Evolutionary conservation across 305 asterid species (phyloP).

Genomic region (Fraxinus floribunda): DNA sequence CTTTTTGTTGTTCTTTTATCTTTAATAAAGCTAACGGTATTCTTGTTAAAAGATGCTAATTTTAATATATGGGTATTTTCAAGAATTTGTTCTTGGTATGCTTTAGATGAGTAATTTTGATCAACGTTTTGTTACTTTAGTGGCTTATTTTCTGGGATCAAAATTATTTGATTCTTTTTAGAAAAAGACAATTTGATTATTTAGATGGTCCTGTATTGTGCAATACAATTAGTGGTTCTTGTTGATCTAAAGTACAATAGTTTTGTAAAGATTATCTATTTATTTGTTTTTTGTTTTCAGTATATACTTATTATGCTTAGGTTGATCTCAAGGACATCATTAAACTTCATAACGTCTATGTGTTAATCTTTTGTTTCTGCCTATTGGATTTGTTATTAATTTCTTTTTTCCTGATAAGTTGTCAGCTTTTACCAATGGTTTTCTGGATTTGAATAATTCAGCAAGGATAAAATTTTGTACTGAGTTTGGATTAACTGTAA

Average conservation of each 20-base stretch:
- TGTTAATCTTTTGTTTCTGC: background rate
- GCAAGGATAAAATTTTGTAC: background rate
- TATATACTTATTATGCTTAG: background rate
- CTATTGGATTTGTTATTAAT: background rate
- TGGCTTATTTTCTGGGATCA: background rate
- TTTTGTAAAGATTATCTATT: background rate
- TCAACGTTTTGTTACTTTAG: background rate
- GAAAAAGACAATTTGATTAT: background rate
- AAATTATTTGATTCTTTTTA: background rate
- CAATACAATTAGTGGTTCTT: background rate
- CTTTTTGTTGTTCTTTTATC: background rate
- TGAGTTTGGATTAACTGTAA: background rate
- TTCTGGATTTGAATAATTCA: background rate
- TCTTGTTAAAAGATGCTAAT: background rate
- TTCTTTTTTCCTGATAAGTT: background rate
- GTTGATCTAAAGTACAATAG: background rate
- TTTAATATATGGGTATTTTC: background rate
- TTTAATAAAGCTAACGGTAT: background rate
- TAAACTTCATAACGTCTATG: background rate
- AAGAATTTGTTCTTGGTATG: no score
- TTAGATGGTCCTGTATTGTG: slow-evolving; percentile 9
- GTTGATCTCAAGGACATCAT: background rate
- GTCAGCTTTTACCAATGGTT: background rate
- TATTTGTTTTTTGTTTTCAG: background rate
- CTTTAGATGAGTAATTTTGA: background rate